Percentiles rank a stretch among this genome's conserved stretches.
These are phyloP conservation scores for Stropharia rugosoannulata DNA, from an alignment of 768 basidiomycete species.

Conservation along the genomic window DNA sequence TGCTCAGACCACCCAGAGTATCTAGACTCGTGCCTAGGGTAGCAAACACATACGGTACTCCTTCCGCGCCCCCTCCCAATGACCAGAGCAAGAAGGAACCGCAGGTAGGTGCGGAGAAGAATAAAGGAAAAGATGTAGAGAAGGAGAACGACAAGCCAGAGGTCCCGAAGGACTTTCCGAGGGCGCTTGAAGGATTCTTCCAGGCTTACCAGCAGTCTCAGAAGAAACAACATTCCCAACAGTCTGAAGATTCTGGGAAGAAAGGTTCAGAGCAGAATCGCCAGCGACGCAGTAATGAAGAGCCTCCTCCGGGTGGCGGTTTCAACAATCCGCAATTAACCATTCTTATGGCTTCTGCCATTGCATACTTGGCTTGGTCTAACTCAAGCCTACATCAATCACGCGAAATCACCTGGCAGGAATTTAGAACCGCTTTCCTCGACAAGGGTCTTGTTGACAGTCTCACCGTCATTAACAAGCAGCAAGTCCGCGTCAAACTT, in stretches of 20 bases:
- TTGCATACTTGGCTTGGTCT: constrained; percentile 66
- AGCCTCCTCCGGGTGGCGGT: constrained; percentile 54
- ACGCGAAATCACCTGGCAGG: constrained; percentile 99
- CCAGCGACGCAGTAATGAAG: constrained; percentile 23
- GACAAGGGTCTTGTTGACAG: constrained; percentile 96
- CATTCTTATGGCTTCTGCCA: constrained; percentile 51
- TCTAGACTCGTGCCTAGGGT: constrained; percentile 35
- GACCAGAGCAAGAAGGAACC: constrained; percentile 6
- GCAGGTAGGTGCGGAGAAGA: constrained; percentile 16
- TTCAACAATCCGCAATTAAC: constrained; percentile 58
- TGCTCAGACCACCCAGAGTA: constrained; percentile 40
- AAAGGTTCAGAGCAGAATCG: constrained; percentile 33
- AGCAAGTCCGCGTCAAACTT: constrained; percentile 87
- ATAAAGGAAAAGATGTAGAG: constrained; percentile 22
- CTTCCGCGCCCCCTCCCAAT: constrained; percentile 29
- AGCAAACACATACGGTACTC: constrained; percentile 41
- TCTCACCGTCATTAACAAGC: constrained; percentile 87
- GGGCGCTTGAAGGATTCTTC: constrained; percentile 78
- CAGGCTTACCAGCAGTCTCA: constrained; percentile 57
- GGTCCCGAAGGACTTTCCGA: constrained; percentile 50
- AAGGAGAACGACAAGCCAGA: constrained; percentile 35
- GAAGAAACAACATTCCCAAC: constrained; percentile 28
- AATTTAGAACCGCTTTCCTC: constrained; percentile 96
- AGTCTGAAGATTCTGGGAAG: constrained; percentile 23
- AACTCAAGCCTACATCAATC: constrained; percentile 53